A percentile compares a stretch with the other conserved stretches of the same genome.
These are phyloP conservation scores for Ceratocystis albifundus DNA, from an alignment of 2,329 filamentous ascomycete species.

Conservation along the genomic window DNA sequence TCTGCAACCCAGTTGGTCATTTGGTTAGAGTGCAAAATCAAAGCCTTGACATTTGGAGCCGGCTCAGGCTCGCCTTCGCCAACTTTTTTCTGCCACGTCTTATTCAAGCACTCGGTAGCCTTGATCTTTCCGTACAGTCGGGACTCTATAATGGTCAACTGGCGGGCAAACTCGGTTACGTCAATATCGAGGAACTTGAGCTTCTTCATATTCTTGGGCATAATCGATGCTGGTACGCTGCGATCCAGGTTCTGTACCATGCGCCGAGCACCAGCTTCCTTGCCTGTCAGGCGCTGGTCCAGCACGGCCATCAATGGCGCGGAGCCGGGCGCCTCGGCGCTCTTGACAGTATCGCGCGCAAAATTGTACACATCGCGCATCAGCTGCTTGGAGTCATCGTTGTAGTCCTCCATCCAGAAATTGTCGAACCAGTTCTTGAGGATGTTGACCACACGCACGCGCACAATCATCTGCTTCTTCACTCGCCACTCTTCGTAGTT, in stretches of 20 bases:
- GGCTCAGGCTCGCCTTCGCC: conserved; percentile 69
- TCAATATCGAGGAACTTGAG: conserved; percentile 97
- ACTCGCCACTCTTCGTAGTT: conserved; percentile 86
- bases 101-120: conserved; percentile 90
- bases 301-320: conserved; percentile 73
- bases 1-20: conserved; percentile 99
- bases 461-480: conserved; percentile 88
- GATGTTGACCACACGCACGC: conserved; percentile 94
- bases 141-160: conserved; percentile 93
- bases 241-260: conserved; percentile 77
- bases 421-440: conserved; percentile 97
- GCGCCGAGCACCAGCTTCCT: conserved; percentile 74
- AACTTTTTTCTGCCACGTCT: conserved; percentile 97
- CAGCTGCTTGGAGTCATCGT: conserved; percentile 69
- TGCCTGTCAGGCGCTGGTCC: conserved; percentile 77
- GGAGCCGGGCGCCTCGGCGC: conserved; percentile 83
- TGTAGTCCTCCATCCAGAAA: conserved; percentile 96
- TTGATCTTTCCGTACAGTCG: conserved; percentile 91
- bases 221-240: conserved; percentile 73
- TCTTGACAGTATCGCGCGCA: conserved; percentile 81
- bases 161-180: conserved; percentile 88
- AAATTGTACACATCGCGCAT: conserved; percentile 85
- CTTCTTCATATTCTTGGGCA: conserved; percentile 99
- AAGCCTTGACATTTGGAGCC: conserved; percentile 84
- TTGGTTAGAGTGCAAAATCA: conserved; percentile 96